Evolutionary conservation across 2,329 filamentous ascomycete species (phyloP), one percentile per base, ranked within the genome.

Genomic region (Arthrinium puccinioides): DNA sequence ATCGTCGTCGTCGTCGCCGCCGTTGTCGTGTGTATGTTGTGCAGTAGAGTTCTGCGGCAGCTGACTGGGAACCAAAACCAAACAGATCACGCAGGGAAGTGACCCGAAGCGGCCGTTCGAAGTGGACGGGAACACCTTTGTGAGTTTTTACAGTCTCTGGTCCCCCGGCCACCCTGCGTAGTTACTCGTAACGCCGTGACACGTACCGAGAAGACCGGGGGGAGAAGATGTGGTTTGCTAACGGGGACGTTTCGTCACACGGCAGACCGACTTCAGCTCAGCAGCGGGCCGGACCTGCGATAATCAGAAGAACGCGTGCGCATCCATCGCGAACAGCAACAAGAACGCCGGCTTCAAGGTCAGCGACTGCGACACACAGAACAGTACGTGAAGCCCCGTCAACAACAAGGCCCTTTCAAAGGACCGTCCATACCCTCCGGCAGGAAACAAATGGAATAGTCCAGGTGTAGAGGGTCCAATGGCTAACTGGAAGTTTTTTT

Each of bases 281-380:
- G 69, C 69, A 0, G 58, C 61, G 6, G 56, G 60, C 37, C 56
- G 66, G 16, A 59, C 65, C 2, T 73, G 70, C 53, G 66, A 69
- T 45, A 64, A 66, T 46, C 69, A 73, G 50, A 63, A 67, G 50
- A 71, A 73, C 44, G 51, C 49, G 14, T 73, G 70, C 41, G 60
- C 63, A n/a, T 43, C 63, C 18, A 35, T 53, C 15, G 65, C 65
- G 23, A 71, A 72, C 24, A 39, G 37, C 44, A 54, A 50, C 28
- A 47, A 51, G 44, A 48, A 34, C 38, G 53, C 33, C 20, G 41
- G 30, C 18, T 62, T 70, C 37, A 42, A 46, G 6, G 69, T 72
- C 1, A 41, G 50, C 21, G 62, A 69, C 20, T 74, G 69, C 39
- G 66, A 72, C 37, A 44, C 54, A 13, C 69, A 73, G 45, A 57